Base-by-base conservation (phyloP, 164 flowering plant genomes). In the Stephania yunnanensis region DNA sequence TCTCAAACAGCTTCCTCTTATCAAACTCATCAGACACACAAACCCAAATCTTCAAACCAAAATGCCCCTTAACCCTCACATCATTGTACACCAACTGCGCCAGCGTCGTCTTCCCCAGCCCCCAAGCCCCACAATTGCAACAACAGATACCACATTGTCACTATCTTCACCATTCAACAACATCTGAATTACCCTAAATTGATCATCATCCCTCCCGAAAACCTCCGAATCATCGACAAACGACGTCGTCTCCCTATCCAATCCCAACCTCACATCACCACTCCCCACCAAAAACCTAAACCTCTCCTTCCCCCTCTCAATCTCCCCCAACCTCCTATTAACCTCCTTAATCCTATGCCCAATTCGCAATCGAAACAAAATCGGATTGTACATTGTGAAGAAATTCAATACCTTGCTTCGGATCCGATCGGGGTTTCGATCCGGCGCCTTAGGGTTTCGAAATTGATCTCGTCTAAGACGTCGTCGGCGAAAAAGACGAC, bases 71-170 rank as follows among this genome's bases (percentile, higher is more conserved):
- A 17, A 69, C 52, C 20, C 12, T 6, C 5, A 11, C 20, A 17
- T 69, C 71, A 10, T 45, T 69, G 15, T 45, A 69, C 9, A 69
- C 48, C 5, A 45, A 42, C 12, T 46, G 72, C 1, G 72, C 58
- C n/a, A 70, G 55, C 7, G 53, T 46, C 7, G 72, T 70, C 55
- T 70, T 70, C 12, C 72, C 72, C 5, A 70, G 25, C 7, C 72
- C 72, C 55, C 72, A 50, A 50, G 12, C 4, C 55, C 55, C 15
- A 50, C 55, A 50, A 50, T 50, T 11, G 55, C 15, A 50, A 70
- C 9, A 19, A 70, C 72, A 13, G 71, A 69, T 42, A 69, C 13
- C 12, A 10, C 15, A 12, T 20, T 22, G 1, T 69, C 50, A 42
- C n/a, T 8, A 12, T 19, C 1, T 2, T n/a, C 17, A 15, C 42